Evolutionary conservation across 2,329 filamentous ascomycete genomes (phyloP), one percentile per base, ranked within the genome.

Genomic region (Acrocalymma vagum): DNA sequence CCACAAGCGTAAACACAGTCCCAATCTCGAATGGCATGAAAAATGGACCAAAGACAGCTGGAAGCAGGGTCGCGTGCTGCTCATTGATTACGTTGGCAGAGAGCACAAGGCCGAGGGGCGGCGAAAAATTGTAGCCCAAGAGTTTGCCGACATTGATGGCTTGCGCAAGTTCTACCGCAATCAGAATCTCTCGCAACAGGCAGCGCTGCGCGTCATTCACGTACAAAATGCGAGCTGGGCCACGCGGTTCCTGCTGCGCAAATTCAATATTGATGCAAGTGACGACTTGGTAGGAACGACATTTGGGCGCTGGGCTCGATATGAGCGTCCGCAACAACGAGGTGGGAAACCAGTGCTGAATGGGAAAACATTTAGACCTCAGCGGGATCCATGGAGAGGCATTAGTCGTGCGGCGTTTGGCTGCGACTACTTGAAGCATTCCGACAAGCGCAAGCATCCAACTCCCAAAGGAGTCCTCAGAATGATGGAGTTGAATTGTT

Each of bases 191-290:
- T 60, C 63, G 3, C 51, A 61, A 13, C 61, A 68, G 40, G 64
- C 70, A 22, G 65, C 67, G 9, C 54, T 72, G 18, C 50, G 70
- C 6, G 64, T 72, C n/a, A 69, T 71, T 3, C 78, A 81, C 45
- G 74, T 80, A 4, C 78, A 81, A 55, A 80, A 81, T 45, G 78
- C 77, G 6, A 62, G 63, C 6, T 79, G 78, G 76, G 78, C 78
- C 1, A 73, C 71, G 22, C 62, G 63, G 2, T 80, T 73, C 45
- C 58, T 81, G 2, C 60, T 79, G 22, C 63, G 70, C 18, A 81
- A 80, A 48, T 81, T 77, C 63, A 78, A 79, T 38, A 79, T 81
- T 43, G 69, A 76, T 39, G 69, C 76, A 30, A 70, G 69, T 27
- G 65, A 71, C 38, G 74, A 78, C 36, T 55, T 78, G 4, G 68